Base-by-base conservation (phyloP, 352 stramenopile species). In the Phytophthora sansomeana region DNA sequence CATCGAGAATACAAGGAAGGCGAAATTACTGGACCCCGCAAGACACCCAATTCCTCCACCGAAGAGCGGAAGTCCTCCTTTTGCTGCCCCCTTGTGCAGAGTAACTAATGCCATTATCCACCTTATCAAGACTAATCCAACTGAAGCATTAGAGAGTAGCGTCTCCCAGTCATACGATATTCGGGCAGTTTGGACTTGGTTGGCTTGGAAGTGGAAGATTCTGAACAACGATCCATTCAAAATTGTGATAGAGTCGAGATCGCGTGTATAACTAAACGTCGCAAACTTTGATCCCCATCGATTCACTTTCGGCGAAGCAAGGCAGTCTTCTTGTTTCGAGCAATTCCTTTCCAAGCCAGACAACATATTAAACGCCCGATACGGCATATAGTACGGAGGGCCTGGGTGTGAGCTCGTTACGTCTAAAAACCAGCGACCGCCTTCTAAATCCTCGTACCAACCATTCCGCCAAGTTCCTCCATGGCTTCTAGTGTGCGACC, bases 121-220 rank as follows among this genome's bases (percentile, higher is more conserved):
- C 1, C 71, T 71, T 10, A 75, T 57, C 3, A 83, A 10, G 11
- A 83, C 28, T 7, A 65, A 13, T 10, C 59, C 48, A 7, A 81
- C 53, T 1, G 67, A 76, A 1, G 67, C 14, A 48, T 81, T 83
- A 2, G 74, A 59, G 4, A 85, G 63, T 0, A 76, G 21, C 4
- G 54, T 67, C 24, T 77, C 58, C 54, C 77, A 71, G 36, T 74
- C 62, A 38, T 80, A 85, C 1, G 58, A 26, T 19, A 59, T 72
- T 1, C 30, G 17, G 3, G 67, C 43, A 13, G 52, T 51, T 3
- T 19, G n/a, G 0, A 28, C 36, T 16, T 39, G 32, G 1, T 24
- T 19, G 0, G 26, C 19, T 41, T 77, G 50, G 6, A 66, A 80
- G 0, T 59, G 19, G 36, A 75, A 84, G 9, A 78, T 11, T 4